These are phyloP conservation scores for Luffa aegyptiaca DNA, from an alignment of 306 rosid species.

Conservation along the genomic window DNA sequence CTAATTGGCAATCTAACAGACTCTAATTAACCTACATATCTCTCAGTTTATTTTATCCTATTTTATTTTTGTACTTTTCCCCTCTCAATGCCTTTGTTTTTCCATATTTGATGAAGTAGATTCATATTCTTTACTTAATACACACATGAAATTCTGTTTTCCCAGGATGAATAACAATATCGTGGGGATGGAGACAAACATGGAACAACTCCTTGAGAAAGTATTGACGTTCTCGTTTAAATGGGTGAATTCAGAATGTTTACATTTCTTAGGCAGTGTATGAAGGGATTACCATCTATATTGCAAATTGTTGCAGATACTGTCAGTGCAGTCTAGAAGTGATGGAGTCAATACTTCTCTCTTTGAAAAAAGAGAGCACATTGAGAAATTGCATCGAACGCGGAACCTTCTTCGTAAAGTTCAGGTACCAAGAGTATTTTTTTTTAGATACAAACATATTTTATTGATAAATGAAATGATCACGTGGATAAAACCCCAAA, in stretches of 20 bases:
- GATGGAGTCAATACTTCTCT: constrained; percentile 73
- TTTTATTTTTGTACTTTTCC: neutral
- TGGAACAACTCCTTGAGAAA: constrained; percentile 92
- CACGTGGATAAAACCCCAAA: too few species aligned
- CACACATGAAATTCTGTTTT: neutral
- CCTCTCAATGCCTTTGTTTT: neutral
- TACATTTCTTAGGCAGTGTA: constrained; percentile 3
- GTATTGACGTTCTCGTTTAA: constrained; percentile 18
- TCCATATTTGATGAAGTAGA: neutral
- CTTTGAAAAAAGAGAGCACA: constrained; percentile 78
- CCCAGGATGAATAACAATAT: constrained; percentile 90
- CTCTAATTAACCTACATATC: neutral
- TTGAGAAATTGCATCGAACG: constrained; percentile 75
- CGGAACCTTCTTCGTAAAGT: constrained; percentile 90
- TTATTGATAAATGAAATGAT: too few species aligned
- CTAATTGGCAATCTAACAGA: neutral
- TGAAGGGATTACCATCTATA: neutral
- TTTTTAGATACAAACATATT: too few species aligned
- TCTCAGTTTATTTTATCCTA: neutral
- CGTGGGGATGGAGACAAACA: constrained; percentile 81
- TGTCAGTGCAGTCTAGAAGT: constrained; percentile 91
- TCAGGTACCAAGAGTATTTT: constrained; percentile 37
- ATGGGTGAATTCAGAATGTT: neutral
- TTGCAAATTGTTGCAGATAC: constrained; percentile 45
- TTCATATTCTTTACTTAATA: neutral